Evolutionary conservation across 768 basidiomycete genomes (phyloP), one percentile per base, ranked within the genome.

Genomic region (Vararia minispora): DNA sequence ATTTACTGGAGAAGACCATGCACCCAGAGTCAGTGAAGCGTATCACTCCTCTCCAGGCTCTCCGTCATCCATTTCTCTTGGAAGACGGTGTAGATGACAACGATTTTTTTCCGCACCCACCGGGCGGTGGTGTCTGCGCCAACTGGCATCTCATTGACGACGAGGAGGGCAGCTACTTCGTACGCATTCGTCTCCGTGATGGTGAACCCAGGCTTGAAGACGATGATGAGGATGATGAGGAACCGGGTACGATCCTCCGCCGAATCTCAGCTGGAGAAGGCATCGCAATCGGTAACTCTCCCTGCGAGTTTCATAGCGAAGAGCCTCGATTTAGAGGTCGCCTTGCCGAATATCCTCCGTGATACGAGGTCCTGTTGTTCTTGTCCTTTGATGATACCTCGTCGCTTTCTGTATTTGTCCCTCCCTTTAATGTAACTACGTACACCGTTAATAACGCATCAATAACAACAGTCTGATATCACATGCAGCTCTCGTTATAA

Each of bases 11-110:
- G 42, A 59, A 65, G 36, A 59, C 88, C 14, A 67, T 99, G 53
- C 68, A 83, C 28, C 76, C 85, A 1, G 87, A 91, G 52, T 76
- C 79, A 6, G 79, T 76, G 16, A 75, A 72, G 37, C 74, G 92
- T 16, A 70, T 79, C 39, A 89, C 86, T 3, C 87, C 92, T 3
- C 67, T 69, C 13, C 64, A 72, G 6, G 87, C 82, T 13, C 66
- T 98, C 32, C 71, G 71, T 41, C 91, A 97, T 52, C 69, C 74
- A 0, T 97, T 95, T 59, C 65, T 97, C 33, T 46, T 51, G 21
- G 74, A 71, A 29, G 52, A 58, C 0, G 65, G 60, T 16, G 64
- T 61, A 22, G 74, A 71, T 32, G 53, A 58, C 0, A 67, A 62
- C 14, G 65, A 60, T 22, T 70, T 69, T 46, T 73, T 77, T 39